phyloP scores from a whole-genome alignment of 371 early-diverging fungal genomes.

The Batkoa obscura region DNA sequence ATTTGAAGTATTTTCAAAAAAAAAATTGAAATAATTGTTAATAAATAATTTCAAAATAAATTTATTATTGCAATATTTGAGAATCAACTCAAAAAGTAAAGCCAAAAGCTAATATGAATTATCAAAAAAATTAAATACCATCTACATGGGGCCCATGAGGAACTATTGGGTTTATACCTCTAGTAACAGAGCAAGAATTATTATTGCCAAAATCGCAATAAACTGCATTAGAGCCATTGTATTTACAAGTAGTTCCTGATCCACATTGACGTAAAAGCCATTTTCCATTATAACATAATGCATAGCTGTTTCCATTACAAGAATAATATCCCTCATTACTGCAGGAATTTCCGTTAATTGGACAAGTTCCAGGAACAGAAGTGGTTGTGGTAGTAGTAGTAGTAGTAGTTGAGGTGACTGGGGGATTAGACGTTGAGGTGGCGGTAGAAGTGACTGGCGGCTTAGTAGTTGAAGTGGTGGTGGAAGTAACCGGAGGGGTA shows the following conservation, averaged over 20 bases:
- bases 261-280: conserved; percentile 5
- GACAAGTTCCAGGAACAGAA: background rate
- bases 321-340: background rate
- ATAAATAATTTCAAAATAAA: too few relatives aligned
- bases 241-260: background rate
- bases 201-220: background rate
- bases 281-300: conserved; percentile 1
- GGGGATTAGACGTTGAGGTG: background rate
- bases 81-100: too few relatives aligned
- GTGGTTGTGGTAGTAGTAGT: background rate
- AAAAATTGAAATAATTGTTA: too few relatives aligned
- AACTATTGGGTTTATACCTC: background rate
- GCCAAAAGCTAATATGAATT: too few relatives aligned
- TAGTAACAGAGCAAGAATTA: background rate
- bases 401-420: background rate
- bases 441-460: background rate
- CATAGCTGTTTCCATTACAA: conserved; percentile 3
- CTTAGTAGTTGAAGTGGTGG: background rate
- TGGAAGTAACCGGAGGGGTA: too few relatives aligned
- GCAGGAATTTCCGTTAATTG: conserved; percentile 1
- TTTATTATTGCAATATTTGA: too few relatives aligned
- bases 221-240: background rate
- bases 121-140: too few relatives aligned
- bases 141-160: background rate
- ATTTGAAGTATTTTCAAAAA: too few relatives aligned